phyloP scores from a whole-genome alignment of 108 stramenopile genomes.

The Aurantiochytrium sp. region DNA sequence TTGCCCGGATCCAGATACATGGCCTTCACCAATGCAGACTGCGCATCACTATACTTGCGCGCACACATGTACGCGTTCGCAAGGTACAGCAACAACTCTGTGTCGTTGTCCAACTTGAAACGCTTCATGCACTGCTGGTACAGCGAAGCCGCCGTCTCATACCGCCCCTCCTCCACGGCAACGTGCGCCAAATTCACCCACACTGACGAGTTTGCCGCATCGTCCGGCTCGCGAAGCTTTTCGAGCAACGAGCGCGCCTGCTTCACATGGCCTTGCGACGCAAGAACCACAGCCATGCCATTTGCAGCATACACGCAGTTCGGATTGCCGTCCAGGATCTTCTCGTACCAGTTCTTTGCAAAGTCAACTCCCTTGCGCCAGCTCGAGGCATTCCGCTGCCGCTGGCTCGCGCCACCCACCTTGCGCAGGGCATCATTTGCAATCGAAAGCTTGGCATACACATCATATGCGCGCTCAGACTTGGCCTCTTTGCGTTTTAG shows the following conservation, averaged over 20 bases:
- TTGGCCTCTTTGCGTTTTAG: background rate
- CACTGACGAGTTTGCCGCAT: background rate
- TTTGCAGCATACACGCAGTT: background rate
- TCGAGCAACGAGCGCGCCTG: background rate
- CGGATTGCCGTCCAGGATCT: background rate
- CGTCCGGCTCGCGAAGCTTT: background rate
- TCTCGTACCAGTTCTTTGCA: background rate
- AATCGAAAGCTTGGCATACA: background rate
- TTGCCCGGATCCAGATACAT: background rate
- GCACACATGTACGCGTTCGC: slow-evolving; percentile 2
- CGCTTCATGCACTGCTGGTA: slow-evolving; percentile 20
- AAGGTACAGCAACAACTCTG: background rate
- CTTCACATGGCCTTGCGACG: background rate
- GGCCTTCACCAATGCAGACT: background rate
- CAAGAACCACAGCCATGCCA: background rate
- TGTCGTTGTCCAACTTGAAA: background rate
- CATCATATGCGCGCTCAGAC: background rate
- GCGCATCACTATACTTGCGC: background rate
- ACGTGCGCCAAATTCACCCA: slow-evolving; percentile 5
- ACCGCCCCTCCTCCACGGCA: background rate
- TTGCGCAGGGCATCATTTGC: background rate
- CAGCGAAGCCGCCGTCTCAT: background rate
- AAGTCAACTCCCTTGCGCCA: background rate
- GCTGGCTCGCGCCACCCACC: background rate
- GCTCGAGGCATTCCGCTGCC: background rate